phyloP scores from a whole-genome alignment of 2,329 filamentous ascomycete genomes.

The Neurospora sp. region DNA sequence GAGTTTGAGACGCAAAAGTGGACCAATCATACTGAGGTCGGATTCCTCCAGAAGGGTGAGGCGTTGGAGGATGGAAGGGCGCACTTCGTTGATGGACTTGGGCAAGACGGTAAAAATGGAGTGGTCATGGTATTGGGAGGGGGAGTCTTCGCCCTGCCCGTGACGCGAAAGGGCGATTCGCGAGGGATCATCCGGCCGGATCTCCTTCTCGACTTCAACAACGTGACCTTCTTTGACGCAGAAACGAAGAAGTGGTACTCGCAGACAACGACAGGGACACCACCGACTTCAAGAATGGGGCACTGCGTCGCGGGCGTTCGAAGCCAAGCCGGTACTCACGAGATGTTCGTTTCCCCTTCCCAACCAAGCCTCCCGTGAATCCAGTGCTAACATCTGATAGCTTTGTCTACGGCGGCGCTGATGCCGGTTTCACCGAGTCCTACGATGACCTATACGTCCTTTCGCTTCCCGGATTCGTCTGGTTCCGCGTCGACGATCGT shows the following conservation, averaged over 20 bases:
- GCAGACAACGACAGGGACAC: conserved; percentile 10
- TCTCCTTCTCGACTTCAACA: conserved; percentile 3
- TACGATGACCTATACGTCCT: conserved; percentile 12
- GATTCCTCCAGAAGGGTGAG: background rate
- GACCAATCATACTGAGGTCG: background rate
- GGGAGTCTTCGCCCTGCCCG: background rate
- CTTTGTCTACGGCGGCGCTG: conserved; percentile 10
- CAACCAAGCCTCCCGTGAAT: background rate
- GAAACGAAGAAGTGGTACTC: conserved; percentile 7
- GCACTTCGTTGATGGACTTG: background rate
- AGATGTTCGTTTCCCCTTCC: conserved; percentile 9
- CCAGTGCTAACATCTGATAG: background rate
- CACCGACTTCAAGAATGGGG: background rate
- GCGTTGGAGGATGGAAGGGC: background rate
- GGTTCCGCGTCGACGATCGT: conserved; percentile 7
- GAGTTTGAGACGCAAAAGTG: background rate
- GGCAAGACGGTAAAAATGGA: background rate
- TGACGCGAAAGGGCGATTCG: background rate
- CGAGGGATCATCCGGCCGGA: background rate
- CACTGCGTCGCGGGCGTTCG: conserved; percentile 7
- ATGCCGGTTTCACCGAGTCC: conserved; percentile 1
- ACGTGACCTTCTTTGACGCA: conserved; percentile 14
- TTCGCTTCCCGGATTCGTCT: conserved; percentile 15
- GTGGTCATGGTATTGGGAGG: background rate
- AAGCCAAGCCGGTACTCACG: conserved; percentile 8